phyloP scores from a whole-genome alignment of 345 rosid species.

The Mallotus nudiflorus region DNA sequence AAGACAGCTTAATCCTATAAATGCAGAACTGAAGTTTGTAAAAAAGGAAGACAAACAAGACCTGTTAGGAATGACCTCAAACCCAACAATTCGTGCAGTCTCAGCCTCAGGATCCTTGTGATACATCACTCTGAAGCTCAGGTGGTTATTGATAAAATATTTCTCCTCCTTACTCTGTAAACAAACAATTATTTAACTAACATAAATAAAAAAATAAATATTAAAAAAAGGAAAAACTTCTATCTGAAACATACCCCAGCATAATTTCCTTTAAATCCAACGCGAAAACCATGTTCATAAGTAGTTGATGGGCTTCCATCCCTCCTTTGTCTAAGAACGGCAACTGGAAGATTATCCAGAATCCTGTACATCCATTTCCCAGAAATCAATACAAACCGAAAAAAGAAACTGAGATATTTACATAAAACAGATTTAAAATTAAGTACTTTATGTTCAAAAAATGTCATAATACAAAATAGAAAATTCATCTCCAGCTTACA shows the following conservation, averaged over 20 bases:
- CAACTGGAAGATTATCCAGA: conserved; percentile 97
- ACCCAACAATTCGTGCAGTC: conserved; percentile 92
- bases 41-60: conserved; percentile 25
- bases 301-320: conserved; percentile 85
- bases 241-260: conserved; percentile 61
- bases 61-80: conserved; percentile 96
- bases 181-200: conserved; percentile 16
- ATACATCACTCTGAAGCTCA: conserved; percentile 92
- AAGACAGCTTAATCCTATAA: not conserved
- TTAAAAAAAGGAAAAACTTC: not conserved
- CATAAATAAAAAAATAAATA: conserved; percentile 1
- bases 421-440: not conserved
- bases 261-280: conserved; percentile 94
- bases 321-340: conserved; percentile 89
- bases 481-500: conserved; percentile 50
- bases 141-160: conserved; percentile 88
- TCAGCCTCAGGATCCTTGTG: conserved; percentile 83
- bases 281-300: conserved; percentile 93
- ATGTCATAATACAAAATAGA: conserved; percentile 4
- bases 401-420: not conserved
- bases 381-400: conserved; percentile 14
- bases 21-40: not conserved
- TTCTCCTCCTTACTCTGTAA: conserved; percentile 94
- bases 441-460: not conserved
- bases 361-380: conserved; percentile 57